A percentile compares a stretch with the other conserved stretches of the same genome.
These are phyloP conservation scores for Komagataella populi DNA, from an alignment of 805 yeast genomes.

Conservation along the genomic window DNA sequence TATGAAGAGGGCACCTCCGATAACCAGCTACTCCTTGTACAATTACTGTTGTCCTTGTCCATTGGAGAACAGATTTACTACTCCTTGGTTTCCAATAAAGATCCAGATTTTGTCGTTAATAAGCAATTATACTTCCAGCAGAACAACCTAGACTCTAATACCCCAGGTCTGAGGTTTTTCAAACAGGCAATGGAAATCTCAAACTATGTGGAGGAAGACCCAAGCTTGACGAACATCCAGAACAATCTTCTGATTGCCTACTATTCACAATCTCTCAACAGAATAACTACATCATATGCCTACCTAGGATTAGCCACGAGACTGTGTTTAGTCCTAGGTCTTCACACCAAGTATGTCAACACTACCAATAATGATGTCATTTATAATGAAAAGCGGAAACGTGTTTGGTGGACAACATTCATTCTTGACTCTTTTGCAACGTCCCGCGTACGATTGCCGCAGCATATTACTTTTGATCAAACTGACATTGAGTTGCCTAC, in stretches of 20 bases:
- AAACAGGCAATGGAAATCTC: slow-evolving; percentile 13
- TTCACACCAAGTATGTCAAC: slow-evolving; percentile 13
- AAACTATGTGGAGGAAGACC: slow-evolving; percentile 16
- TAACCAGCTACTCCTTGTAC: slow-evolving; percentile 7
- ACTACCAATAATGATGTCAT: slow-evolving; percentile 4
- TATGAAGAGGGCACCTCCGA: slow-evolving; percentile 9
- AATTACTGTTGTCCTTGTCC: slow-evolving; percentile 7
- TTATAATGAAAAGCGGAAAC: slow-evolving; percentile 18
- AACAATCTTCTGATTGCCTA: slow-evolving; percentile 19
- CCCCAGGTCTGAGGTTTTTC: slow-evolving; percentile 18
- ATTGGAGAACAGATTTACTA: slow-evolving; percentile 9
- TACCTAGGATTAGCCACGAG: slow-evolving; percentile 22
- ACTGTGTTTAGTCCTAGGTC: slow-evolving; percentile 16
- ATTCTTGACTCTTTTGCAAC: slow-evolving; percentile 21
- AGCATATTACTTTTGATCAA: slow-evolving; percentile 18
- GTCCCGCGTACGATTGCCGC: slow-evolving; percentile 22
- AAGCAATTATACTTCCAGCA: background rate
- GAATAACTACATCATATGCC: slow-evolving; percentile 19
- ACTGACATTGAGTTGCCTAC: slow-evolving; percentile 16
- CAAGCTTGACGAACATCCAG: slow-evolving; percentile 17
- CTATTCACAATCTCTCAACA: slow-evolving; percentile 21
- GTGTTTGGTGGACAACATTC: slow-evolving; percentile 26
- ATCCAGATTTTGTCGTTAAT: background rate
- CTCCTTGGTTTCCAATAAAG: slow-evolving; percentile 10
- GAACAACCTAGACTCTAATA: slow-evolving; percentile 6